Percentiles rank a stretch among this genome's conserved stretches.
Evolutionary conservation across 2,329 filamentous ascomycete species (phyloP).

Genomic region (Acarospora socialis): DNA sequence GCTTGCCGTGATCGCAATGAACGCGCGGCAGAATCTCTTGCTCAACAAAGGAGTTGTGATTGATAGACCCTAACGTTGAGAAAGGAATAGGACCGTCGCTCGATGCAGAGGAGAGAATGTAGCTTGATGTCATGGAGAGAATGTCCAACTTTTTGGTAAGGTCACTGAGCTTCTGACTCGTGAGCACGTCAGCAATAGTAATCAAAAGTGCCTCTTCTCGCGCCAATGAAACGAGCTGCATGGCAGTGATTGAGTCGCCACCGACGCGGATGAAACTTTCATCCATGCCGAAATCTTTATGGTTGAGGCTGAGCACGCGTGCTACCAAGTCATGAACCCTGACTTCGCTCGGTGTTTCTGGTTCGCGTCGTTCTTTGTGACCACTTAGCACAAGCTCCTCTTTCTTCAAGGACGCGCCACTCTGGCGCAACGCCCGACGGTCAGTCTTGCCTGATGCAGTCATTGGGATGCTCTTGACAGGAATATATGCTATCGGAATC

Average conservation of each 20-base stretch:
- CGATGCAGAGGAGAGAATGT: too few relatives aligned
- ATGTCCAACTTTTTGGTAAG: too few relatives aligned
- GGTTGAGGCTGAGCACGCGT: slow-evolving; percentile 4
- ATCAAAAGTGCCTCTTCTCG: too few relatives aligned
- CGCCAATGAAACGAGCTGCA: slow-evolving; percentile 4
- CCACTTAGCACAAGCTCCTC: not conserved
- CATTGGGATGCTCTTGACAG: slow-evolving; percentile 9
- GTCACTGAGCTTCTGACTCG: too few relatives aligned
- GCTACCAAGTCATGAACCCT: slow-evolving; percentile 2
- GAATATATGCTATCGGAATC: slow-evolving; percentile 12
- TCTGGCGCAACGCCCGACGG: not conserved
- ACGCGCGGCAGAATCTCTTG: too few relatives aligned
- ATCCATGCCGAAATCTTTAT: slow-evolving; percentile 3
- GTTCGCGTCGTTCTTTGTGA: not conserved
- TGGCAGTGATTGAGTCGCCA: slow-evolving; percentile 5
- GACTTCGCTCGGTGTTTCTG: slow-evolving; percentile 4
- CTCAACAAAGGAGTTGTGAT: too few relatives aligned
- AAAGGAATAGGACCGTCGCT: too few relatives aligned
- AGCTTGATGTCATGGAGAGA: too few relatives aligned
- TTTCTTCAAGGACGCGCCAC: not conserved
- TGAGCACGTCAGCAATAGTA: too few relatives aligned
- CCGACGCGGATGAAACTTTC: slow-evolving; percentile 7
- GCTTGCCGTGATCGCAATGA: too few relatives aligned
- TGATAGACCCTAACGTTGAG: too few relatives aligned
- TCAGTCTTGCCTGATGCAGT: slow-evolving; percentile 5